Percentiles rank a stretch among this genome's conserved stretches.
phyloP scores from a whole-genome alignment of 2,329 filamentous ascomycete species.

The Hymenoscyphus fructigenus region DNA sequence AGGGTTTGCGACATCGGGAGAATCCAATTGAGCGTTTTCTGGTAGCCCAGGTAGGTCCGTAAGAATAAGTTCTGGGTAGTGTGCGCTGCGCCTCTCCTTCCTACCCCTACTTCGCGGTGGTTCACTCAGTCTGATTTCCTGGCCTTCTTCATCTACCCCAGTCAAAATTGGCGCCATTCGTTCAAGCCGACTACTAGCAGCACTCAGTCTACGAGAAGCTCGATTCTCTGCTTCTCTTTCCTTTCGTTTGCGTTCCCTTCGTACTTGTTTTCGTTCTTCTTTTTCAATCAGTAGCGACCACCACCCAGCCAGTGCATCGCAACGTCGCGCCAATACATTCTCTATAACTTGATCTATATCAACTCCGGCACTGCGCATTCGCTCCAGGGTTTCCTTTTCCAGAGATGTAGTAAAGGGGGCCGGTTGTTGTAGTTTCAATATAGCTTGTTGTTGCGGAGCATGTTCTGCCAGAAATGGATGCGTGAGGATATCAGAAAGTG shows the following conservation, averaged over 20 bases:
- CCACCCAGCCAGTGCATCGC: conserved; percentile 90
- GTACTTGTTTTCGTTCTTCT: conserved; percentile 80
- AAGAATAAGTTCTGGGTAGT: conserved; percentile 61
- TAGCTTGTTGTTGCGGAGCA: conserved; percentile 84
- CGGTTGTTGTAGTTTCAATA: conserved; percentile 77
- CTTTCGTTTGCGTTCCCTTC: conserved; percentile 78
- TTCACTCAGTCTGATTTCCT: conserved; percentile 45
- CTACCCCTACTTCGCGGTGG: conserved; percentile 72
- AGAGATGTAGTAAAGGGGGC: conserved; percentile 80
- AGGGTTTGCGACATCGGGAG: conserved; percentile 43
- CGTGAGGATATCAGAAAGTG: conserved; percentile 78
- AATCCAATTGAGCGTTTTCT: conserved; percentile 48
- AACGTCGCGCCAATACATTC: conserved; percentile 85
- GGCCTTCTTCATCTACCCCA: conserved; percentile 76
- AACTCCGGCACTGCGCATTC: conserved; percentile 91
- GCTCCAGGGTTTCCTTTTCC: conserved; percentile 86
- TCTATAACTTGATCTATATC: conserved; percentile 94
- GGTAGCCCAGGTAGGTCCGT: conserved; percentile 77
- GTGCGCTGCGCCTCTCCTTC: conserved; percentile 71
- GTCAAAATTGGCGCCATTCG: conserved; percentile 73
- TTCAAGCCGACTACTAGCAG: conserved; percentile 83
- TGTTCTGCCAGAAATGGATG: conserved; percentile 87
- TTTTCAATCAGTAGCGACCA: conserved; percentile 95
- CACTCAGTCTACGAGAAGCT: conserved; percentile 78
- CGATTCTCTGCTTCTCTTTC: conserved; percentile 82